Conservation (phyloP, 177 flowering plant genomes). For the Vitis hybrid region DNA sequence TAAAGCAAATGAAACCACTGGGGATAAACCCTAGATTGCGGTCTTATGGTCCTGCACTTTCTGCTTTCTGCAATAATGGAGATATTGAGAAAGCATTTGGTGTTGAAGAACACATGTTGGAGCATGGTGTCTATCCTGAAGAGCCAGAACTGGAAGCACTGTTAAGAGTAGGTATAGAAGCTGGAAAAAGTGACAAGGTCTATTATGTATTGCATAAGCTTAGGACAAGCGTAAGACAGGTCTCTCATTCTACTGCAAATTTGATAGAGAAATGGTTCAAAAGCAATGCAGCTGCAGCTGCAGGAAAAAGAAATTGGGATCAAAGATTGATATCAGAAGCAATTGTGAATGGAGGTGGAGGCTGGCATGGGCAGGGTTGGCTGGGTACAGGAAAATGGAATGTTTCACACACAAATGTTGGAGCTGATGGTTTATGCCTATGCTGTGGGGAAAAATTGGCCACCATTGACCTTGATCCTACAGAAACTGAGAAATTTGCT, state of each 20-base stretch:
- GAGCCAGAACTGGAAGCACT: slow-evolving; percentile 84
- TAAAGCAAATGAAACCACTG: slow-evolving; percentile 61
- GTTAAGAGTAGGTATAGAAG: slow-evolving; percentile 49
- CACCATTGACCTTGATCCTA: slow-evolving; percentile 76
- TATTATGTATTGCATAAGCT: slow-evolving; percentile 81
- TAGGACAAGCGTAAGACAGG: slow-evolving; percentile 63
- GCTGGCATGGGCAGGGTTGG: slow-evolving; percentile 96
- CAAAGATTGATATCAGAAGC: slow-evolving; percentile 39
- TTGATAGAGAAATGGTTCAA: slow-evolving; percentile 70
- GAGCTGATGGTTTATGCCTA: slow-evolving; percentile 64
- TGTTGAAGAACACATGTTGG: slow-evolving; percentile 78
- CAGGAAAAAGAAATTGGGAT: slow-evolving; percentile 74
- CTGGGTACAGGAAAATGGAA: slow-evolving; percentile 80
- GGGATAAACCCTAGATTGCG: slow-evolving; percentile 75
- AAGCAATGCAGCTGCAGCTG: slow-evolving; percentile 54
- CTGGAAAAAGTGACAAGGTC: slow-evolving; percentile 64
- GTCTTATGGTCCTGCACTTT: slow-evolving; percentile 82
- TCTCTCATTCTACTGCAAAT: slow-evolving; percentile 61
- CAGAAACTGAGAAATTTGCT: slow-evolving; percentile 87
- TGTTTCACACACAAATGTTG: slow-evolving; percentile 42
- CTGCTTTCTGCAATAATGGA: slow-evolving; percentile 59
- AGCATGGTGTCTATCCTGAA: slow-evolving; percentile 70
- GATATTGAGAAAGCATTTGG: slow-evolving; percentile 66
- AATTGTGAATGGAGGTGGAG: slow-evolving; percentile 75
- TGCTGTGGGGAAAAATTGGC: slow-evolving; percentile 72